Conservation (phyloP, 1,284 basidiomycete genomes). For the Omphalotus olearius region DNA sequence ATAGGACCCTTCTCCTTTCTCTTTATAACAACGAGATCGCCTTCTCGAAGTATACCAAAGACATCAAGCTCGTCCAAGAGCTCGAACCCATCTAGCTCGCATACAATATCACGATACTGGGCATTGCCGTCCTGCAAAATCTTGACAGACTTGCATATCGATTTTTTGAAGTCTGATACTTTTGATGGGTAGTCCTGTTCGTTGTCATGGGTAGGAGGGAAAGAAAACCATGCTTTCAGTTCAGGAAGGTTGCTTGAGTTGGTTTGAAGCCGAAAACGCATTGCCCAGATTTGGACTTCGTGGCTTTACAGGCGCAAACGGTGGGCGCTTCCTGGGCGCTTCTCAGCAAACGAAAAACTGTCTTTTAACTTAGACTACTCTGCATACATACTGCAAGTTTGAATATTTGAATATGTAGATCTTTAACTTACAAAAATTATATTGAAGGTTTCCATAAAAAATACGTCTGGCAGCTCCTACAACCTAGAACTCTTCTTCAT, state of each 20-base stretch:
- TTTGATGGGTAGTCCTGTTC: background rate
- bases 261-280: slow-evolving; percentile 16
- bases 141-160: slow-evolving; percentile 11
- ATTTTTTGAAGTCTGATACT: slow-evolving; percentile 12
- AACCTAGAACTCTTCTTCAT: slow-evolving; percentile 28
- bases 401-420: too few relatives aligned
- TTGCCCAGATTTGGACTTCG: background rate
- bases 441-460: too few relatives aligned
- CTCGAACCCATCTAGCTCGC: slow-evolving; percentile 16
- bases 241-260: slow-evolving; percentile 3
- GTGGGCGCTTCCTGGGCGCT: too few relatives aligned
- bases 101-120: background rate
- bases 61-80: slow-evolving; percentile 13
- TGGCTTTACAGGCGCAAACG: too few relatives aligned
- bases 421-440: too few relatives aligned
- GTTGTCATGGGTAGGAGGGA: background rate
- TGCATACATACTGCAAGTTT: too few relatives aligned
- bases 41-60: slow-evolving; percentile 12
- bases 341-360: too few relatives aligned
- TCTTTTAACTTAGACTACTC: too few relatives aligned
- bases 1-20: background rate
- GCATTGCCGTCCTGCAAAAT: slow-evolving; percentile 2
- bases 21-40: slow-evolving; percentile 10
- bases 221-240: slow-evolving; percentile 16
- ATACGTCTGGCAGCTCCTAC: too few relatives aligned